Evolutionary conservation across 1,284 basidiomycete genomes (phyloP), one percentile per base, ranked within the genome.

Genomic region (Ceratobasidium sp.): DNA sequence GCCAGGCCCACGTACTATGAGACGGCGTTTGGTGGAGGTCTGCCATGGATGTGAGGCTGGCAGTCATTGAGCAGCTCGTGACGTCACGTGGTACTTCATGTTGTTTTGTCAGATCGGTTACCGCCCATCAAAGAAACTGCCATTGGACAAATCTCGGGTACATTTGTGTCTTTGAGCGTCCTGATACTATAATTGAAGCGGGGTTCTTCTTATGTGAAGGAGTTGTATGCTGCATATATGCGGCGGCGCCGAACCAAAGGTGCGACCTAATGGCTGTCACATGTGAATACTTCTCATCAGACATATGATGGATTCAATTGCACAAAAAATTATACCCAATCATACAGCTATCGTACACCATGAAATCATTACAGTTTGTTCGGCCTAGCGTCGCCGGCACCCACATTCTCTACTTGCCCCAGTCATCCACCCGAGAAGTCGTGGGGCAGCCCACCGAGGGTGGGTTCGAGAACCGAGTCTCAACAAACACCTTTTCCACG

Each of bases 401-500:
- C 23, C n/a, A 26, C 49, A 33, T 33, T 51, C 2, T 53, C 53
- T 68, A 68, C 46, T 82, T 79, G 28, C 82, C 83, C 90, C 90
- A 92, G 4, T 91, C 89, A 33, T 86, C 86, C 2, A 92, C 90
- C 58, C 88, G 86, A 61, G 84, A 87, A 18, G 86, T 81, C 75
- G 83, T 85, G 3, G 91, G 91, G 83, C 88, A 89, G 0, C 89
- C 89, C 2, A 84, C 80, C 1, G 86, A 85, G 10, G 63, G 63
- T 3, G 87, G 84, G 20, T 84, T 83, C 1, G 90, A 91, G 83
- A 87, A 87, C 80, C 87, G 86, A 42, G 89, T 91, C 85, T 89
- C 86, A 2, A 91, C 89, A 80, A 91, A 90, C 2, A 93, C 92
- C 84, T 94, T 93, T 83, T 90, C 87, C 18, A 94, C 89, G 3